Evolutionary conservation across 2,329 filamentous ascomycete species (phyloP), one percentile per base, ranked within the genome.

Genomic region (Ceratocystis lukuohia): DNA sequence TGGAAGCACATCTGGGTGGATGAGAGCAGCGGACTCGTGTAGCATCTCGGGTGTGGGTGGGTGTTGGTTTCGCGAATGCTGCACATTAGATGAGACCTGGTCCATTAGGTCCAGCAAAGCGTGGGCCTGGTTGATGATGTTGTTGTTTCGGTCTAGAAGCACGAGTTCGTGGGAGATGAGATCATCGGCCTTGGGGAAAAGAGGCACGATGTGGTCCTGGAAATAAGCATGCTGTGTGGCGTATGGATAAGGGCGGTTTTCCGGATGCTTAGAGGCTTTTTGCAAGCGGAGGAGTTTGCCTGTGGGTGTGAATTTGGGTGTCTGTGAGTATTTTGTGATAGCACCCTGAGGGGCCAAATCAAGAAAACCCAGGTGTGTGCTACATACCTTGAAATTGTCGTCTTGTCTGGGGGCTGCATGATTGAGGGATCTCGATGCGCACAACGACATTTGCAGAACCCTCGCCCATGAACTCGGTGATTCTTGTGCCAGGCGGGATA

Each of bases 371-470:
- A 8, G 20, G 46, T 3, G n/a, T 8, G 46, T 10, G n/a, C 17
- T n/a, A 20, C 72, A 68, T 74, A 79, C 73, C 76, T 72, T 71
- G 75, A 70, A 74, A 74, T 68, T 72, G 70, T 5, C 46, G 30
- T 30, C 53, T 65, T 10, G 71, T 69, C 56, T 71, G 70, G 53
- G 74, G 69, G 46, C 72, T 69, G 65, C 74, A 70, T 66, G 71
- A 71, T 67, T 74, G 71, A 3, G 77, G 74, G 22, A 79, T 68
- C 59, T 77, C 76, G 66, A 88, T 79, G 70, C 81, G 80, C 72
- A 89, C 91, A 69, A 92, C 86, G 64, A 87, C 81, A 74, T 94
- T 93, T 65, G 89, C 88, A 28, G 88, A 86, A 28, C 89, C 89
- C 74, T 94, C 89, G 30, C 80, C 82, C 25, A 84, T 75, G 67